Evolutionary conservation across 176 grass and related monocot genomes (phyloP), one percentile per base, ranked within the genome.

Genomic region (Oryza meridionalis): DNA sequence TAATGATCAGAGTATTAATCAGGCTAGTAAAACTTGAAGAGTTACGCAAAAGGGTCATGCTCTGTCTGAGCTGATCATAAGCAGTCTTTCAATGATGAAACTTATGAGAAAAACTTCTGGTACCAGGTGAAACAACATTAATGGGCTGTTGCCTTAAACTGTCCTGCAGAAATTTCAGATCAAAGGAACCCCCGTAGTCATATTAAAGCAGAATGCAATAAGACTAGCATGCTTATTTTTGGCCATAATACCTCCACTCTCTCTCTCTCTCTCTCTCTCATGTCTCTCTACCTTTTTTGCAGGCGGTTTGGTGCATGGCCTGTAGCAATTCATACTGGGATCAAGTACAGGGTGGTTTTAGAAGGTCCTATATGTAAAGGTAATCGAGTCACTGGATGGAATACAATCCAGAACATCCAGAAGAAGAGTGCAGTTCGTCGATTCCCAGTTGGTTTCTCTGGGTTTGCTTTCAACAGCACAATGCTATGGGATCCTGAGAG

Each of bases 331-430:
- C 87, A 94, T 80, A 67, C 77, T 40, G 88, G 82, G 82, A 67
- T 83, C 10, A 86, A 87, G 73, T 94, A 88, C 53, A 88, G 81
- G 59, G 67, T 90, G 40, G 69, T 85, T 70, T 58, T 94, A 85
- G 92, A 97, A 94, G 94, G 94, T 15, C 94, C 94, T 38, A 84
- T 90, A 59, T 97, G 94, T 90, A 94, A 97, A 85, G 90, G 92
- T 64, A 97, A 84, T 71, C 85, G 77, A 81, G 86, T 97, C 16
- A 89, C 88, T 76, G 90, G 94, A 72, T 97, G 94, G 94, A 90
- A 91, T 75, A 82, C 79, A 55, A 69, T 77, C 73, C 88, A 76
- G 65, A 90, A 91, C 75, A 69, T 77, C 77, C 88, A 76, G 65
- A 88, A 80, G 78, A 94, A 87, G 55, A 72, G 85, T 58, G 6